Conservation (phyloP, 2,329 filamentous ascomycete species). For the Talaromyces amestolkiae region DNA sequence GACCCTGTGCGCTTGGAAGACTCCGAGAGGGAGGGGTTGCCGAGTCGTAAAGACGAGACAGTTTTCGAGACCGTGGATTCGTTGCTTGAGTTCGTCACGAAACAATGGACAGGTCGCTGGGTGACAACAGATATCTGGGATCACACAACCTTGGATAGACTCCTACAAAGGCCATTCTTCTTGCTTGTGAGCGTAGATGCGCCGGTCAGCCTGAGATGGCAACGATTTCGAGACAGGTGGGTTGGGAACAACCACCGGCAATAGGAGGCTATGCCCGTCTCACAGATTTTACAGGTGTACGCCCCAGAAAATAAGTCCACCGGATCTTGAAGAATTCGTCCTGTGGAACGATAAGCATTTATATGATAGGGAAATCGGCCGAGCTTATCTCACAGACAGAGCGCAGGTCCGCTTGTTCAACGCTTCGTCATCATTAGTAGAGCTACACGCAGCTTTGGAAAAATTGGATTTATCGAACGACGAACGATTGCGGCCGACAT, state of each 20-base stretch:
- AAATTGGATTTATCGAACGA: conserved; percentile 74
- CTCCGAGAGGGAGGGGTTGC: conserved; percentile 24
- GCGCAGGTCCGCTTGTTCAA: conserved; percentile 86
- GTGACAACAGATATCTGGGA: conserved; percentile 81
- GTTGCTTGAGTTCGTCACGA: conserved; percentile 81
- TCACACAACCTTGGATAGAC: conserved; percentile 68
- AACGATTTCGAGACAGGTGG: conserved; percentile 64
- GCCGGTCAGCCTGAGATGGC: conserved; percentile 79
- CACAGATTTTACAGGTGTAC: conserved; percentile 43
- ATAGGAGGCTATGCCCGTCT: conserved; percentile 35
- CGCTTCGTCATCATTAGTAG: conserved; percentile 67
- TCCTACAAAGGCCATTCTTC: conserved; percentile 84
- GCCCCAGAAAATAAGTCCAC: conserved; percentile 48
- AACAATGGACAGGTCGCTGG: conserved; percentile 77
- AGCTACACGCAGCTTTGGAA: conserved; percentile 69
- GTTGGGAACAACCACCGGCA: conserved; percentile 53
- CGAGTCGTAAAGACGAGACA: conserved; percentile 25
- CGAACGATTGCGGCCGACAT: conserved; percentile 78
- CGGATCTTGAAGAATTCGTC: conserved; percentile 59
- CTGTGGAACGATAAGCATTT: conserved; percentile 69
- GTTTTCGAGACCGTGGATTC: conserved; percentile 63
- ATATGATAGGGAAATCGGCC: conserved; percentile 63
- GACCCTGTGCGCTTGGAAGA: conserved; percentile 30
- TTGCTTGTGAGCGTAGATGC: conserved; percentile 89
- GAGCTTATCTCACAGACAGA: conserved; percentile 73